phyloP scores from a whole-genome alignment of 352 stramenopile genomes.

The Pythium folliculosum region DNA sequence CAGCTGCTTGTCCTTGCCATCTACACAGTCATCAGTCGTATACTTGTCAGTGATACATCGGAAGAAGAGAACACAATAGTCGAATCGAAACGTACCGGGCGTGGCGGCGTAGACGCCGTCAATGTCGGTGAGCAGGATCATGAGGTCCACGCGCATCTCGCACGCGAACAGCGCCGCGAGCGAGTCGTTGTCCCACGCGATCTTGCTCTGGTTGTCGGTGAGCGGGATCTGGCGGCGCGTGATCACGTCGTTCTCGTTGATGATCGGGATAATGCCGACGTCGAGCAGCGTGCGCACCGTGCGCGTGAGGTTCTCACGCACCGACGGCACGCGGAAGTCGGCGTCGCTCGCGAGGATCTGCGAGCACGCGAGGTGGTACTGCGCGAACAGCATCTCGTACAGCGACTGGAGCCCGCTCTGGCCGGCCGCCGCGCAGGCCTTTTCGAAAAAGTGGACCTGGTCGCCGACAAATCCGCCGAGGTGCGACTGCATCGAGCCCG shows the following conservation, averaged over 20 bases:
- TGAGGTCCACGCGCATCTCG: conserved; percentile 71
- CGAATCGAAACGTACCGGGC: conserved; percentile 22
- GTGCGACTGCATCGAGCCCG: conserved; percentile 82
- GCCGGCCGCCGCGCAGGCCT: conserved; percentile 63
- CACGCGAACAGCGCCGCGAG: conserved; percentile 75
- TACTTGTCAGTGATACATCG: background rate
- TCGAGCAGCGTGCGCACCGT: conserved; percentile 69
- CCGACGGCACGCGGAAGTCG: conserved; percentile 66
- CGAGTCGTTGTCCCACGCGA: conserved; percentile 88
- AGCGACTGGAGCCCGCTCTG: conserved; percentile 83
- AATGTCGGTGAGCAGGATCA: conserved; percentile 80
- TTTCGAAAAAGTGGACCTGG: conserved; percentile 69
- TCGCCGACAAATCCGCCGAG: conserved; percentile 61
- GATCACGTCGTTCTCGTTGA: conserved; percentile 90
- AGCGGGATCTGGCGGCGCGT: conserved; percentile 64
- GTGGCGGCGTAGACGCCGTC: conserved; percentile 54
- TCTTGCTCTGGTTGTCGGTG: conserved; percentile 48
- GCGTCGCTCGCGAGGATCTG: conserved; percentile 80
- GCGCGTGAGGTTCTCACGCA: conserved; percentile 67
- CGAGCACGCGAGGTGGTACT: conserved; percentile 84
- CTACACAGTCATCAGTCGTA: conserved; percentile 12
- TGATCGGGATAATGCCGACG: conserved; percentile 83
- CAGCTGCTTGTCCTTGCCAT: conserved; percentile 38
- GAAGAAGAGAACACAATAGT: too few species aligned
- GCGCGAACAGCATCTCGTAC: conserved; percentile 85